phyloP scores from a whole-genome alignment of 1,139 yeast species.

The Pichia norvegensis region DNA sequence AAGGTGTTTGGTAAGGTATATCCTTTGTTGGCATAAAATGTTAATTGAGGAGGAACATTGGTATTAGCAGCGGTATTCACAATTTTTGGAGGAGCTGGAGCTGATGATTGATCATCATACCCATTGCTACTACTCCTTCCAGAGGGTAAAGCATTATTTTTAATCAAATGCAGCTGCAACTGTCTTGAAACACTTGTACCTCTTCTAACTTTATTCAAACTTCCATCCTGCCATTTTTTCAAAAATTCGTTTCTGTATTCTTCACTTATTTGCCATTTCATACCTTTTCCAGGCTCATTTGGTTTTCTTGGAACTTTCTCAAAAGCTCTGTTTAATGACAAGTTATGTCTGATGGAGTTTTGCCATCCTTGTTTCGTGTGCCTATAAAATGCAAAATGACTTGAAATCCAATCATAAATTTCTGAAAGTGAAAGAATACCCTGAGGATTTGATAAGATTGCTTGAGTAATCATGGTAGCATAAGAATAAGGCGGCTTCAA shows the following conservation, averaged over 20 bases:
- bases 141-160: constrained; percentile 61
- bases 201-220: constrained; percentile 63
- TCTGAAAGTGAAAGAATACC: constrained; percentile 87
- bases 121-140: constrained; percentile 9
- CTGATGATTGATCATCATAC: not conserved
- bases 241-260: constrained; percentile 77
- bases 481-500: constrained; percentile 95
- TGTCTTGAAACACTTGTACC: constrained; percentile 77
- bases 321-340: constrained; percentile 53
- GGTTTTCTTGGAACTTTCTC: constrained; percentile 94
- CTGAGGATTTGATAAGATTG: constrained; percentile 79
- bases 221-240: constrained; percentile 68
- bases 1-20: constrained; percentile 2
- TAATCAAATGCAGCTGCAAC: constrained; percentile 64
- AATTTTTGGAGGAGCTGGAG: not conserved
- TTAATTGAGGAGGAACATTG: not conserved
- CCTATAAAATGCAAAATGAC: constrained; percentile 85
- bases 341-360: constrained; percentile 52
- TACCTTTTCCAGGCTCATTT: constrained; percentile 96
- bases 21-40: not conserved
- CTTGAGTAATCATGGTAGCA: constrained; percentile 98
- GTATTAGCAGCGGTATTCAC: not conserved
- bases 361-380: constrained; percentile 88
- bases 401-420: constrained; percentile 83
- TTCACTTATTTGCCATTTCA: constrained; percentile 96